These are phyloP conservation scores for Boletus barrowsii DNA, from an alignment of 768 basidiomycete genomes.

Conservation along the genomic window DNA sequence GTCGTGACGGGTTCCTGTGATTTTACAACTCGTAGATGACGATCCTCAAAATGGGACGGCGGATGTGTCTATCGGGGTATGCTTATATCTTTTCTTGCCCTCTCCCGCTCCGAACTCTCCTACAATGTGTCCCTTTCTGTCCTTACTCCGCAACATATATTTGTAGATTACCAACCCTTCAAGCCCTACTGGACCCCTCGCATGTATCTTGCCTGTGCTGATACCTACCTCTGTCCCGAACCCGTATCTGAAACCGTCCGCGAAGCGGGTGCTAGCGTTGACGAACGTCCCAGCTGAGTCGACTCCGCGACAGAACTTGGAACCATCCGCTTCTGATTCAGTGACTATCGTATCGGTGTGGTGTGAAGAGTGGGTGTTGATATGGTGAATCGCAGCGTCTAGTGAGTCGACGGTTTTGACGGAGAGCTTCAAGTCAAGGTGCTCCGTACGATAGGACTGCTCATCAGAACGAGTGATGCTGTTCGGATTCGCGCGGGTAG, in stretches of 20 bases:
- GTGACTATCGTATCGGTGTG: slow-evolving; percentile 95
- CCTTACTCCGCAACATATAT: slow-evolving; percentile 83
- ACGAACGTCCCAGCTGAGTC: slow-evolving; percentile 92
- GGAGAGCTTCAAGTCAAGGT: slow-evolving; percentile 81
- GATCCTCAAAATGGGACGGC: slow-evolving; percentile 22
- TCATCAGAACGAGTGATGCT: slow-evolving; percentile 53
- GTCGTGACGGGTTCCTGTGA: slow-evolving; percentile 13
- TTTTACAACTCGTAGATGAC: background rate
- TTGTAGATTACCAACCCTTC: slow-evolving; percentile 96
- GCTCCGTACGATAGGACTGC: slow-evolving; percentile 82
- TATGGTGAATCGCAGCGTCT: slow-evolving; percentile 73
- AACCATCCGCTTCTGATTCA: slow-evolving; percentile 61
- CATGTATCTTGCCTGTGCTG: slow-evolving; percentile 94
- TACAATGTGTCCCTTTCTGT: slow-evolving; percentile 73
- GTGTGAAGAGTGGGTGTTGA: slow-evolving; percentile 91
- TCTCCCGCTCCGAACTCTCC: slow-evolving; percentile 76
- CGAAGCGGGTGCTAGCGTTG: slow-evolving; percentile 94
- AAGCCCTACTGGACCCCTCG: slow-evolving; percentile 92
- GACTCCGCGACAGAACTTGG: slow-evolving; percentile 80
- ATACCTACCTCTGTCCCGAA: slow-evolving; percentile 99
- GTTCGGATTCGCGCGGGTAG: slow-evolving; percentile 34
- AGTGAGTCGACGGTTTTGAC: slow-evolving; percentile 75
- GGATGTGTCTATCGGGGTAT: slow-evolving; percentile 34
- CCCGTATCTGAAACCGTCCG: slow-evolving; percentile 95
- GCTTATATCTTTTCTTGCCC: slow-evolving; percentile 73